phyloP scores from a whole-genome alignment of 805 yeast species.

The Teunomyces cretensis region DNA sequence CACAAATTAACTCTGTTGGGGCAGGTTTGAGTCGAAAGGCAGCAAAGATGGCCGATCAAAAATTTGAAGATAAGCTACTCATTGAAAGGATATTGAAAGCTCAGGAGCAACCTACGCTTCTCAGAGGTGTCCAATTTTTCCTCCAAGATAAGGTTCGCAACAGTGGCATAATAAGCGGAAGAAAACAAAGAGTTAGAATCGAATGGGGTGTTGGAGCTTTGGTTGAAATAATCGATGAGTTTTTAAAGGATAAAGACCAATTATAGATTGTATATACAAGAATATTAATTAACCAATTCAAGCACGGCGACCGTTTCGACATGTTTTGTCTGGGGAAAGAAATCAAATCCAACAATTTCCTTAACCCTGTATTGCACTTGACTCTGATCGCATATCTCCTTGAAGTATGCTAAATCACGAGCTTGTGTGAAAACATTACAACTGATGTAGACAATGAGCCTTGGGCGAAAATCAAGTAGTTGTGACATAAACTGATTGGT shows the following conservation, averaged over 20 bases:
- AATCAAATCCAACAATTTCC: conserved; percentile 41
- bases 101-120: conserved; percentile 54
- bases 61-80: conserved; percentile 49
- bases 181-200: conserved; percentile 55
- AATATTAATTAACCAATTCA: conserved; percentile 16
- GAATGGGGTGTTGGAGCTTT: conserved; percentile 65
- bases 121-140: conserved; percentile 68
- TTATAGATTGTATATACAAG: conserved; percentile 3
- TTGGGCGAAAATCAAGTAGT: conserved; percentile 36
- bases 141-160: conserved; percentile 45
- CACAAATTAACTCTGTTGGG: conserved; percentile 50
- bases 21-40: conserved; percentile 36
- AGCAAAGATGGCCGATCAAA: conserved; percentile 27
- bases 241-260: conserved; percentile 11
- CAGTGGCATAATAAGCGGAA: conserved; percentile 52
- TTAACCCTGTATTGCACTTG: conserved; percentile 14
- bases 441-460: conserved; percentile 39
- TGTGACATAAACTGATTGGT: conserved; percentile 34
- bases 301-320: conserved; percentile 56
- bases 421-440: conserved; percentile 49
- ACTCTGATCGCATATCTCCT: conserved; percentile 17
- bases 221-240: conserved; percentile 52
- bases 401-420: conserved; percentile 36
- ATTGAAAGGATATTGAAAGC: conserved; percentile 54
- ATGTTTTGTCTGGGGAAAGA: conserved; percentile 58